These are phyloP conservation scores for Epichloe gansuensis DNA, from an alignment of 2,329 filamentous ascomycete genomes.

Conservation along the genomic window DNA sequence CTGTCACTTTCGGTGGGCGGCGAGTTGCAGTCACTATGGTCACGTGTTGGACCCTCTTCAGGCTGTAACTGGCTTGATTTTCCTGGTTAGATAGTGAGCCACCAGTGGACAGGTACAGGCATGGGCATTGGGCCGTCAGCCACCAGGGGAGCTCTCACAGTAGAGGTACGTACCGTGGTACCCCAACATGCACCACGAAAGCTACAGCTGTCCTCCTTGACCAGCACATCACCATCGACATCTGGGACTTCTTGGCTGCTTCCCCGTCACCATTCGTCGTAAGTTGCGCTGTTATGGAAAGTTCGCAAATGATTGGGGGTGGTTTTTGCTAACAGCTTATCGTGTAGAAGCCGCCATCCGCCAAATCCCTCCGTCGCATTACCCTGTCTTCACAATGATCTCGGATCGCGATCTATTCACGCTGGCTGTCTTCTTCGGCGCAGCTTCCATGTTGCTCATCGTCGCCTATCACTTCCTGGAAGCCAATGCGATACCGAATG, in stretches of 20 bases:
- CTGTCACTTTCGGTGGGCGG: slow-evolving; percentile 11
- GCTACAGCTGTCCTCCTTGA: slow-evolving; percentile 11
- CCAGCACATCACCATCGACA: slow-evolving; percentile 1
- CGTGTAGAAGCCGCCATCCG: not conserved
- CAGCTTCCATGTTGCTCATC: slow-evolving; percentile 79
- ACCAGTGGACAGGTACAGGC: too few species aligned
- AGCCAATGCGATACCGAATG: slow-evolving; percentile 51
- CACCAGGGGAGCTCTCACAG: not conserved
- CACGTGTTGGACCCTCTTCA: slow-evolving; percentile 12
- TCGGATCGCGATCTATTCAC: slow-evolving; percentile 84
- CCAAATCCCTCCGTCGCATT: not conserved
- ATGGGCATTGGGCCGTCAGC: too few species aligned
- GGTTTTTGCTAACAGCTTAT: not conserved
- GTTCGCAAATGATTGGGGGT: too few species aligned
- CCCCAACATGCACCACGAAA: slow-evolving; percentile 1
- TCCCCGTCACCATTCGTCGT: not conserved
- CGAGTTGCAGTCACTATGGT: slow-evolving; percentile 15
- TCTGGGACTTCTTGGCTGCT: not conserved
- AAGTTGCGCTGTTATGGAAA: not conserved
- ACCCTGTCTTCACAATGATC: slow-evolving; percentile 57
- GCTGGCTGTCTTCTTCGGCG: slow-evolving; percentile 86
- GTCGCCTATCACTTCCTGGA: slow-evolving; percentile 94
- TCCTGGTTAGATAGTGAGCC: too few species aligned
- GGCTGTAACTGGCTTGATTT: not conserved
- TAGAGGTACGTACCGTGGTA: not conserved